Base-by-base conservation (phyloP, 495 filamentous ascomycete species). In the Pseudomonodictys pantanalensis region DNA sequence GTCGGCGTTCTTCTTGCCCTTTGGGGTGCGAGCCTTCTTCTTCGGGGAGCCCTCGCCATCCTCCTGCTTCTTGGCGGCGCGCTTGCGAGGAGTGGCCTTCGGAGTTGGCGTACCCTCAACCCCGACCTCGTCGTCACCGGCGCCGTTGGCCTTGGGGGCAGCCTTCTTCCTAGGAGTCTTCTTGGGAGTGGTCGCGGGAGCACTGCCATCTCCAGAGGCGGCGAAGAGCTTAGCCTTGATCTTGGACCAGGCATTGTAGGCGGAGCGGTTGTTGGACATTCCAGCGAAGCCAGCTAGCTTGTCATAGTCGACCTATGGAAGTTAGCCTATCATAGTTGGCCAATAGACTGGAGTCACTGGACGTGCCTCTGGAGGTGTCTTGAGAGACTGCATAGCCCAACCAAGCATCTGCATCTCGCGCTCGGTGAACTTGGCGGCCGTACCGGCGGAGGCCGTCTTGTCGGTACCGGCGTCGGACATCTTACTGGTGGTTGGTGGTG, bases 201-300 rank as follows among this genome's bases (percentile, higher is more conserved):
- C 10, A 45, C 10, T 51, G 30, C 23, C 9, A 12, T n/a, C 35
- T 9, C n/a, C 56, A 18, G 11, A n/a, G 18, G 26, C 35, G 41
- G 10, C 42, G 18, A 59, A 20, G 33, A 72, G 58, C 52, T 70
- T 69, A 42, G 45, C 56, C 50, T 77, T 83, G 68, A 82, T 79
- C 61, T 64, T 83, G 46, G 76, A 82, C 70, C 73, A 75, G 44
- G 79, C 75, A 28, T 69, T 84, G 70, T 69, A 63, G 17, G 74
- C 76, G 45, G 73, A 80, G 47, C 75, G 78, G 44, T 75, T 75
- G 33, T 72, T 83, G 57, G 45, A 55, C 65, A 68, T 68, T 45
- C 65, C 68, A 17, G 54, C 43, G 30, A 56, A 45, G 1, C 3
- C 39, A 25, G 70, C 70, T 9, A 72, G 68, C 49, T 66, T 70